Base-by-base conservation (phyloP, 192 early-diverging fungal genomes). In the Coemansia sp. region DNA sequence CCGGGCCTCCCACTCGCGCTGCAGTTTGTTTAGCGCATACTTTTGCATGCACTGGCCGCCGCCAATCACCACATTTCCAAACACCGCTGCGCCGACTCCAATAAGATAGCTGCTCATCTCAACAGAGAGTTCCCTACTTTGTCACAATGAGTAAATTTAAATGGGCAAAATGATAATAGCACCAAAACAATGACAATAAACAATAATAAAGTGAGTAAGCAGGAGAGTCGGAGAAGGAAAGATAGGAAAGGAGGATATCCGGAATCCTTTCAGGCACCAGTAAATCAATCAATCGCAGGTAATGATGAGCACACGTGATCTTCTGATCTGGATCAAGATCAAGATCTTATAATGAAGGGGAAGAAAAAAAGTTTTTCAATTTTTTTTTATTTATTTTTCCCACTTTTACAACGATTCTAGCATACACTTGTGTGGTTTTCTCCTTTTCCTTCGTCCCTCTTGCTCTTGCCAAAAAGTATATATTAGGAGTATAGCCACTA, bases 1-100 rank as follows among this genome's bases (percentile, higher is more conserved):
- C 57, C 59, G 68, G 23, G 59, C 23, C n/a, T 81, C 72, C 67
- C 64, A 72, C 57, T 76, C 71, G 62, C 69, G 70, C 67, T 78
- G 68, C 54, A 84, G 70, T 48, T 21, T 32, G 41, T 78, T 84
- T 41, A 84, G 65, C 53, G 73, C 81, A 54, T 73, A 71, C 56
- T 84, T 84, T 65, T 84, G 81, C 68, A 84, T 19, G 60, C 81
- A 84, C 60, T 84, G 81, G 15, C 76, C 81, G 9, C 71, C 59
- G 50, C 81, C 81, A 63, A 84, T 84, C 6, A 84, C 81, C 48
- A 78, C 69, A 37, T 84, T 84, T 53, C 81, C 81, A 61, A 68
- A 49, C 13, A 84, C 21, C 9, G 81, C 76, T 26, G 81, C 81
- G 1, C 59, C 26, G 16, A 84, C 65, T 41, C 81, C 81, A 16